Conservation (phyloP, 495 filamentous ascomycete genomes). For the Neurospora sp. region DNA sequence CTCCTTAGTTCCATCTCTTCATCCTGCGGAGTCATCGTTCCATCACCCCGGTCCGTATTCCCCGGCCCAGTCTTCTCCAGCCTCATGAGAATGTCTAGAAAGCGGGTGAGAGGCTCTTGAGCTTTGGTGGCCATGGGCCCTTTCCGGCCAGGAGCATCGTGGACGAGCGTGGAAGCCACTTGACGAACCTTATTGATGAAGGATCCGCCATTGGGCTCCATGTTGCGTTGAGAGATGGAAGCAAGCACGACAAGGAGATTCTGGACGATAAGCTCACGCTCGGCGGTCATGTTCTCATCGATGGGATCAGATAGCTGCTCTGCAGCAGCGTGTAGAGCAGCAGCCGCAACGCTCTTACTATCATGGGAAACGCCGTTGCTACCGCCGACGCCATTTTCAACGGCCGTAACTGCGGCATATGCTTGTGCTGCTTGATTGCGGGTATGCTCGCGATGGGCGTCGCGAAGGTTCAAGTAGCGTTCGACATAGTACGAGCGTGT, state of each 20-base stretch:
- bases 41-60: constrained; percentile 6
- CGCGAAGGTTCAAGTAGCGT: constrained; percentile 60
- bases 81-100: constrained; percentile 60
- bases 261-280: constrained; percentile 66
- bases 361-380: constrained; percentile 2
- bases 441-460: constrained; percentile 35
- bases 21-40: constrained; percentile 36
- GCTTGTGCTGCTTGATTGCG: constrained; percentile 12
- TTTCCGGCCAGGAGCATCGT: constrained; percentile 46
- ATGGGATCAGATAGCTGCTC: constrained; percentile 24
- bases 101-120: constrained; percentile 54
- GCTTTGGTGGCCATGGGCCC: constrained; percentile 45
- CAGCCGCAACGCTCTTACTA: constrained; percentile 16
- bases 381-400: constrained; percentile 15
- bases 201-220: constrained; percentile 71
- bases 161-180: constrained; percentile 64
- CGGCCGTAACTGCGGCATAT: constrained; percentile 1
- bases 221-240: constrained; percentile 65
- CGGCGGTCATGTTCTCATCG: constrained; percentile 47
- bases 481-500: constrained; percentile 75
- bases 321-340: constrained; percentile 13
- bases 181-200: constrained; percentile 64
- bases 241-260: constrained; percentile 58
- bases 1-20: constrained; percentile 62
- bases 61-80: constrained; percentile 46